Conservation (phyloP, 345 rosid species). For the Excoecaria cochinchinensis region DNA sequence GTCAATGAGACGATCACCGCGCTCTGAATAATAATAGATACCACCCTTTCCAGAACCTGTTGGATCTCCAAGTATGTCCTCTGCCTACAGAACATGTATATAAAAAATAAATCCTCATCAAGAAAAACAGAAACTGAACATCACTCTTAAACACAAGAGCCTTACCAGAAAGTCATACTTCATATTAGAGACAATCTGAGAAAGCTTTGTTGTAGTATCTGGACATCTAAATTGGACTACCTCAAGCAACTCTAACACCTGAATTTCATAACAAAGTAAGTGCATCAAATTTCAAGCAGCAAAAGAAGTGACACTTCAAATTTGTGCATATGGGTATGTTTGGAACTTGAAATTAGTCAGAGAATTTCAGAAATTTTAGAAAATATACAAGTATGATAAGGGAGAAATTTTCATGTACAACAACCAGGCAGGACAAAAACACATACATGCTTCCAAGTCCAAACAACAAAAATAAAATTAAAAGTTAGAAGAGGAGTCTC, state of each 20-base stretch:
- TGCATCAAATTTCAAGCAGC: conserved; percentile 1
- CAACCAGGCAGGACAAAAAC: not conserved
- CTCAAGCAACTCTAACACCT: conserved; percentile 88
- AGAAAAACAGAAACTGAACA: conserved; percentile 1
- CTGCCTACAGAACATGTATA: conserved; percentile 47
- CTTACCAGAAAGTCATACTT: conserved; percentile 76
- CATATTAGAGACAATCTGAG: conserved; percentile 58
- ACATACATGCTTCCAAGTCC: not conserved
- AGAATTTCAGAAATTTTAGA: not conserved
- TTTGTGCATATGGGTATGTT: too few relatives aligned
- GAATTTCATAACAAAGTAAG: conserved; percentile 25
- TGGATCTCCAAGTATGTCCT: conserved; percentile 73
- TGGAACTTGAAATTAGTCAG: too few relatives aligned
- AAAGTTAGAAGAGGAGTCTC: not conserved
- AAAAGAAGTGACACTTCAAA: not conserved
- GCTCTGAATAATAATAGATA: conserved; percentile 80
- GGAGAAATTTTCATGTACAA: not conserved
- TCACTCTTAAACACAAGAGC: conserved; percentile 8
- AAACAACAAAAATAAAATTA: not conserved
- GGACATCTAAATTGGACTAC: conserved; percentile 85
- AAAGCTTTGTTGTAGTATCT: conserved; percentile 64
- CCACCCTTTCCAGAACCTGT: conserved; percentile 74
- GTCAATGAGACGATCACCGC: conserved; percentile 91
- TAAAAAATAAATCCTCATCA: conserved; percentile 9
- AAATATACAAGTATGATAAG: not conserved